Percentiles rank a stretch among this genome's conserved stretches.
Conservation (phyloP, 768 basidiomycete genomes). For the Trametes maxima region DNA sequence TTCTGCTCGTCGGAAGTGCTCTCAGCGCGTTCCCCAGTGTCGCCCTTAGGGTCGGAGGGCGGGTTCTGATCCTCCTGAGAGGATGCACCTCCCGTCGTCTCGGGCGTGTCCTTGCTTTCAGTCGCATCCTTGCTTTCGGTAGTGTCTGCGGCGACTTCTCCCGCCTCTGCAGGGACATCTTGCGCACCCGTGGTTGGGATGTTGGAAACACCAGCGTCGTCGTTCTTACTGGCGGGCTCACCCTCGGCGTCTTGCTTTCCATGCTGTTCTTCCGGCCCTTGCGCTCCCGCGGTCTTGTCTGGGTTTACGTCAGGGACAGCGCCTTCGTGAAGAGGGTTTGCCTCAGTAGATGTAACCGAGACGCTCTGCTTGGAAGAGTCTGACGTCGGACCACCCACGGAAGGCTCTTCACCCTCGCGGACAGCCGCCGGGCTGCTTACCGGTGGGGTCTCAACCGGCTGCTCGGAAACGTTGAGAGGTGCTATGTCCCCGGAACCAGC, state of each 20-base stretch:
- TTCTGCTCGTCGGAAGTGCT: no score
- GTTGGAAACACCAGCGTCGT: neutral
- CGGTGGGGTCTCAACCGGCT: neutral
- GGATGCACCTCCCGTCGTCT: no score
- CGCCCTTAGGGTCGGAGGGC: no score
- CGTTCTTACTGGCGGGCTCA: neutral
- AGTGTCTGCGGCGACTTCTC: no score
- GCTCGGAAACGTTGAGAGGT: no score
- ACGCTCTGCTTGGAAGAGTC: neutral
- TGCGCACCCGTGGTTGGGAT: no score
- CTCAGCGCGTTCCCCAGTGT: no score
- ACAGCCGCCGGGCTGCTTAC: neutral
- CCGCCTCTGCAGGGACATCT: no score
- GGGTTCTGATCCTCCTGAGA: no score
- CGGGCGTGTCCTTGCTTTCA: no score
- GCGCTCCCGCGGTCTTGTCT: neutral
- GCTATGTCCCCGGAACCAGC: no score
- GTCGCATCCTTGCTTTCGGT: no score
- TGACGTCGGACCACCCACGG: neutral
- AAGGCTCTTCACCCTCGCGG: neutral
- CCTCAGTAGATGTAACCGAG: neutral
- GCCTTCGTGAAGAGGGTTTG: neutral
- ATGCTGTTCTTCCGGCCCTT: neutral
- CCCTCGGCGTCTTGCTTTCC: neutral
- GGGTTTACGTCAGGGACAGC: neutral